phyloP scores from a whole-genome alignment of 148 eudicot genomes.

The Silene uniflora region DNA sequence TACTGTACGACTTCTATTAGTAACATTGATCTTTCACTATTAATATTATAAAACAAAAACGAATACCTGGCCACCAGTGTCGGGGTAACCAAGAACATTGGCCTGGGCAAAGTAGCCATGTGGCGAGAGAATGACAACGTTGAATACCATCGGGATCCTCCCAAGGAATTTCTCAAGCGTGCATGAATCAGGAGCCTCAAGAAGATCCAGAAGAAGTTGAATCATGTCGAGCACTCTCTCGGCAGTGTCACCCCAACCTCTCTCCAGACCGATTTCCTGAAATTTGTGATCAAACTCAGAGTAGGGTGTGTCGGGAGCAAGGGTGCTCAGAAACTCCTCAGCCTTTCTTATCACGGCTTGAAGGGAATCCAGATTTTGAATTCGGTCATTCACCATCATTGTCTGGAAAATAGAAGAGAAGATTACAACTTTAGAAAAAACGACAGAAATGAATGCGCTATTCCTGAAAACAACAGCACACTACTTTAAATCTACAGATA shows the following conservation, averaged over 20 bases:
- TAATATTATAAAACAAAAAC: no score
- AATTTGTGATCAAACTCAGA: constrained; percentile 79
- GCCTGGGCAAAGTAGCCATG: constrained; percentile 99
- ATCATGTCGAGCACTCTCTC: constrained; percentile 83
- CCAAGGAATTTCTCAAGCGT: constrained; percentile 92
- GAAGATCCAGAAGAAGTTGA: constrained; percentile 78
- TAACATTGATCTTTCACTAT: no score
- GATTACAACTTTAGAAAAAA: background rate
- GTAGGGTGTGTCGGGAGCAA: constrained; percentile 68
- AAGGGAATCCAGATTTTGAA: constrained; percentile 61
- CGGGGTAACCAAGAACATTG: constrained; percentile 92
- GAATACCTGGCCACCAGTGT: constrained; percentile 93
- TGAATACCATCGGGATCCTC: constrained; percentile 91
- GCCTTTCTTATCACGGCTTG: constrained; percentile 75
- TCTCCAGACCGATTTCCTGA: constrained; percentile 88
- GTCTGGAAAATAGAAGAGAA: constrained; percentile 43
- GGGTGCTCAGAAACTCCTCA: constrained; percentile 65
- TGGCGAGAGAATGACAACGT: constrained; percentile 93
- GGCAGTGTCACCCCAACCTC: constrained; percentile 96
- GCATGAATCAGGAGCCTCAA: constrained; percentile 95
- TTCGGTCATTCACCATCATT: constrained; percentile 89
- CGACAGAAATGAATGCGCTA: background rate
- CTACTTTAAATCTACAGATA: no score
- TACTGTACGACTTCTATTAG: no score
- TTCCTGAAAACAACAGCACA: background rate